Percentiles rank a stretch among this genome's conserved stretches.
phyloP scores from a whole-genome alignment of 2,329 filamentous ascomycete species.

The Hyphodiscus sp. region DNA sequence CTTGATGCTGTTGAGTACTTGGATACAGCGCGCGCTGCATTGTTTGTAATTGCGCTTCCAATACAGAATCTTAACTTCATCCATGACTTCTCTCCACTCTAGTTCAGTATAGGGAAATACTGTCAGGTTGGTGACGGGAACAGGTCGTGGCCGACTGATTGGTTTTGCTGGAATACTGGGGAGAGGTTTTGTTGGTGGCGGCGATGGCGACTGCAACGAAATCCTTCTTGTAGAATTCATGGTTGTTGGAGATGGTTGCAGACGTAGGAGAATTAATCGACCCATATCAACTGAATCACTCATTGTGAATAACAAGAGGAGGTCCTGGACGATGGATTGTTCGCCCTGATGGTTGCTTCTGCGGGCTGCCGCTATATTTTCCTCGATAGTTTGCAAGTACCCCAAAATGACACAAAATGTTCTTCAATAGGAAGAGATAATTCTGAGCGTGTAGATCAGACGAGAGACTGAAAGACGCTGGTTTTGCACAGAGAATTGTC shows the following conservation, averaged over 20 bases:
- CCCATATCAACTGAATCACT: not conserved
- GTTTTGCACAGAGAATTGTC: not conserved
- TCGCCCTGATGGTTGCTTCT: not conserved
- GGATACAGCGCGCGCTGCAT: slow-evolving; percentile 24
- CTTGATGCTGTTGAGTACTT: slow-evolving; percentile 23
- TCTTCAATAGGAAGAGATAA: no score
- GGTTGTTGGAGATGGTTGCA: slow-evolving; percentile 1
- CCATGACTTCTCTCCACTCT: slow-evolving; percentile 27
- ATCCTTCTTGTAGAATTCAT: not conserved
- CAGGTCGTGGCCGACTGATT: slow-evolving; percentile 9
- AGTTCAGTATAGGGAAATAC: slow-evolving; percentile 21
- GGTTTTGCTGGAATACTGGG: slow-evolving; percentile 1
- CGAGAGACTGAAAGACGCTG: not conserved
- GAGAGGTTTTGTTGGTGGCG: slow-evolving; percentile 2
- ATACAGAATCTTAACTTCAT: slow-evolving; percentile 27
- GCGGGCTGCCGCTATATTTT: not conserved
- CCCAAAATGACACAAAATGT: not conserved
- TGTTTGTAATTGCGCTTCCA: slow-evolving; percentile 25
- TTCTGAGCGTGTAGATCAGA: not conserved
- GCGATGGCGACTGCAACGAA: not conserved
- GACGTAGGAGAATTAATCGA: slow-evolving; percentile 4
- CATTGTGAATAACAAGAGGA: not conserved
- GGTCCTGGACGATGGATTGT: not conserved
- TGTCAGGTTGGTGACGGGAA: slow-evolving; percentile 15
- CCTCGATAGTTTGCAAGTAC: not conserved